Evolutionary conservation across 306 rosid genomes (phyloP), one percentile per base, ranked within the genome.

Genomic region (Canavalia gladiata): DNA sequence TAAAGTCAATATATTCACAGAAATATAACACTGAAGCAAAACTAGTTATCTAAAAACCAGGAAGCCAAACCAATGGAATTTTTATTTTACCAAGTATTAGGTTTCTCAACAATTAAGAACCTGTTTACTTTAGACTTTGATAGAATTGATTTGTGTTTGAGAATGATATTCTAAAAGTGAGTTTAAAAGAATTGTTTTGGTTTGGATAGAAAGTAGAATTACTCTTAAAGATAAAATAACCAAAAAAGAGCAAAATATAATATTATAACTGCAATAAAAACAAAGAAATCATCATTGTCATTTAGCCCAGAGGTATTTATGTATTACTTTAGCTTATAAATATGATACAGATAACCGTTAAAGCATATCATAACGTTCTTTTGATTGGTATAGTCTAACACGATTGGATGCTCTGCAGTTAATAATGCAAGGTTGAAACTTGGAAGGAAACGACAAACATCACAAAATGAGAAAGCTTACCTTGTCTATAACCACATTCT

Each of bases 401-500:
- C 29, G 67, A 34, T 31, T 52, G 13, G 41, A 71, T 34, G 64
- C 31, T 10, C 60, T 51, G 9, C 18, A 7, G 49, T 54, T 34
- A 58, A 46, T 52, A 28, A 46, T 31, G 25, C 33, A 8, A 35
- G 64, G 70, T 42, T 62, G 30, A 9, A 76, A 25, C 13, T 66
- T 56, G 29, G 13, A 78, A 37, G 42, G 9, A 74, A 74, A 46
- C 52, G 55, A 28, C 79, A 37, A n/a, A 39, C 51, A 57, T 42
- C 55, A 11, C 30, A 37, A 45, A 35, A 42, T 64, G 43, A 31
- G 29, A 68, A 78, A 55, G 51, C 37, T 74, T 77, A 96, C 99
- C 99, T 93, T 96, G 99, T 77, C 97, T 81, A 77, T 96, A 96
- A 78, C 98, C 97, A 82, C 78, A 90, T 62, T 93, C 97, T 8